Percentiles rank a stretch among this genome's conserved stretches.
phyloP scores from a whole-genome alignment of 345 rosid genomes.

The Aurinia saxatilis region DNA sequence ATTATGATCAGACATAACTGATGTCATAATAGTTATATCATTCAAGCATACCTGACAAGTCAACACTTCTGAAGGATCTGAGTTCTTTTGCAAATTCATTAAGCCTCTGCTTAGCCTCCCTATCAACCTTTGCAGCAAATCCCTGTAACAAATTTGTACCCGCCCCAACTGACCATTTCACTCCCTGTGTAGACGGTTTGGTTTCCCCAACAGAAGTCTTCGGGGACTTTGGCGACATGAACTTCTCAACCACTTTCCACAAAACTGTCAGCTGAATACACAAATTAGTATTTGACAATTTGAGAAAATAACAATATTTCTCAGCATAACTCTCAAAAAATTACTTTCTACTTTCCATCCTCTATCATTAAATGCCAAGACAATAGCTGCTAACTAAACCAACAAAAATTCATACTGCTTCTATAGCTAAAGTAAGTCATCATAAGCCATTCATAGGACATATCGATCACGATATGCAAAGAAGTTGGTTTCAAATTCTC shows the following conservation, averaged over 20 bases:
- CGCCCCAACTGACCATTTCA: slow-evolving; percentile 64
- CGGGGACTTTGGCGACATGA: slow-evolving; percentile 46
- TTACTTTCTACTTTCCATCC: not conserved
- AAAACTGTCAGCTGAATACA: slow-evolving; percentile 90
- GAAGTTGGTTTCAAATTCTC: too few relatives aligned
- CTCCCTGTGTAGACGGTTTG: slow-evolving; percentile 47
- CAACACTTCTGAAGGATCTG: slow-evolving; percentile 64
- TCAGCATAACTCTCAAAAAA: not conserved
- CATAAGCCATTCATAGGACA: not conserved
- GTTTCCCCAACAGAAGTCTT: slow-evolving; percentile 35
- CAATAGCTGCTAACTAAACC: too few relatives aligned
- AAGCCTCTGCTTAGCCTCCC: slow-evolving; percentile 71
- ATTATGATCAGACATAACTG: not conserved
- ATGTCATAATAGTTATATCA: not conserved
- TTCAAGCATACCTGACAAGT: slow-evolving; percentile 74
- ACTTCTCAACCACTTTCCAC: slow-evolving; percentile 79
- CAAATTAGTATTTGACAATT: slow-evolving; percentile 41
- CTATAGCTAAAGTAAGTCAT: too few relatives aligned
- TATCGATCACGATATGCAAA: not conserved
- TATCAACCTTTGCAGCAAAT: slow-evolving; percentile 55
- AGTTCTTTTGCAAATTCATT: slow-evolving; percentile 81
- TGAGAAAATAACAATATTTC: slow-evolving; percentile 4
- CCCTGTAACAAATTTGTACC: slow-evolving; percentile 75
- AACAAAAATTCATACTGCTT: too few relatives aligned
- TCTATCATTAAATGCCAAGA: not conserved